Evolutionary conservation across 345 rosid genomes (phyloP).

Genomic region (Cardamine chenopodiifolia): DNA sequence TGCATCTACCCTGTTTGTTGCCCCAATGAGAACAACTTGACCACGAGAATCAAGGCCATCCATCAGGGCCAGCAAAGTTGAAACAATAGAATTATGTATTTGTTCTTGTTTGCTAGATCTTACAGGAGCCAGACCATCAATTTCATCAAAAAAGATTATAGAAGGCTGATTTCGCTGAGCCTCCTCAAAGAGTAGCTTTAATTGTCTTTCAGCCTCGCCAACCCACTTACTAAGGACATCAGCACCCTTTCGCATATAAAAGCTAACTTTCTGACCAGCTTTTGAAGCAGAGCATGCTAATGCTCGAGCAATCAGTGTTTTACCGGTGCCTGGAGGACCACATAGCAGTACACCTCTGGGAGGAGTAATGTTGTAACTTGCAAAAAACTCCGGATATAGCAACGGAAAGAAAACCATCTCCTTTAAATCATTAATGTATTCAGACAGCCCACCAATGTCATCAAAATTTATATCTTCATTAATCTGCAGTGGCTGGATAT

Average conservation of each 20-base stretch:
- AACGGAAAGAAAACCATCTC: slow-evolving; percentile 99
- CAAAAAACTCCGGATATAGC: slow-evolving; percentile 95
- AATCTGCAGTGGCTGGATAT: slow-evolving; percentile 98
- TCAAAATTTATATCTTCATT: slow-evolving; percentile 92
- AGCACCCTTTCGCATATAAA: slow-evolving; percentile 99
- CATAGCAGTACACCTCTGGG: slow-evolving; percentile 98
- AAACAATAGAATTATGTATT: slow-evolving; percentile 98
- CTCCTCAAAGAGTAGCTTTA: slow-evolving; percentile 96
- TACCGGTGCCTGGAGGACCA: slow-evolving; percentile 99
- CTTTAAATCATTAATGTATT: slow-evolving; percentile 90
- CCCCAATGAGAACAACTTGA: slow-evolving; percentile 99
- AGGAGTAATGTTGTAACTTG: slow-evolving; percentile 93
- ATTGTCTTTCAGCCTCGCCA: slow-evolving; percentile 99
- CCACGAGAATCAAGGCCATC: slow-evolving; percentile 99
- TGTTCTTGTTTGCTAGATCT: slow-evolving; percentile 99
- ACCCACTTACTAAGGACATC: slow-evolving; percentile 99
- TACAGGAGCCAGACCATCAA: slow-evolving; percentile 99
- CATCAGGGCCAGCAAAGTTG: slow-evolving; percentile 98
- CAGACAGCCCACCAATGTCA: slow-evolving; percentile 96
- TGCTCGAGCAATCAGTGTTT: slow-evolving; percentile 98
- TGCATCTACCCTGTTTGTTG: slow-evolving; percentile 99
- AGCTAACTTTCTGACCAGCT: slow-evolving; percentile 99
- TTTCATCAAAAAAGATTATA: slow-evolving; percentile 97
- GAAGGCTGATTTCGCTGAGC: slow-evolving; percentile 99
- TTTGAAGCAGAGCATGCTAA: slow-evolving; percentile 99